phyloP scores from a whole-genome alignment of 1,139 yeast species.

The Scheffersomyces lignicola region DNA sequence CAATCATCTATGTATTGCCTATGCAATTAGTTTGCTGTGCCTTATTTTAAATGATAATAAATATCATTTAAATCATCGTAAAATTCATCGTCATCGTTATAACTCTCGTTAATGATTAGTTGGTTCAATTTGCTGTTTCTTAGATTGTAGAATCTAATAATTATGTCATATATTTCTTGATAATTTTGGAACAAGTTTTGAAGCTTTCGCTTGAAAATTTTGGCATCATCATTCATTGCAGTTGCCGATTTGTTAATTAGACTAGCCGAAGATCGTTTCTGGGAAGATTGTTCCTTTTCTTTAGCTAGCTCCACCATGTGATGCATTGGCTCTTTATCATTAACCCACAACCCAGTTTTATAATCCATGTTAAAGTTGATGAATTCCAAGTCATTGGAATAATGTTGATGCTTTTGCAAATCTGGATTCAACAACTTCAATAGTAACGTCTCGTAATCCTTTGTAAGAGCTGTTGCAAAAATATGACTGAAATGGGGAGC shows the following conservation, averaged over 20 bases:
- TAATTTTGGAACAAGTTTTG: not conserved
- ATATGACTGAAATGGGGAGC: not conserved
- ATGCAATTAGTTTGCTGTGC: too few relatives aligned
- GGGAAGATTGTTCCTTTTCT: not conserved
- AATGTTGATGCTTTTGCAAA: too few relatives aligned
- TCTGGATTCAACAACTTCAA: too few relatives aligned
- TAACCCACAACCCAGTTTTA: constrained; percentile 1
- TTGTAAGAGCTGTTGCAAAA: not conserved
- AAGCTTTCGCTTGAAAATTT: not conserved
- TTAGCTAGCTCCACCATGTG: not conserved
- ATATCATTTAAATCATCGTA: constrained; percentile 1
- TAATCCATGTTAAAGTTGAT: not conserved
- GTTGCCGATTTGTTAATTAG: not conserved
- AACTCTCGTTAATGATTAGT: not conserved
- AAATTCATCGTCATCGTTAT: constrained; percentile 1
- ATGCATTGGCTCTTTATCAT: not conserved
- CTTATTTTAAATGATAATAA: not conserved
- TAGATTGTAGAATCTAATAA: not conserved
- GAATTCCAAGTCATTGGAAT: not conserved
- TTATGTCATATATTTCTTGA: not conserved
- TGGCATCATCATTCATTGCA: not conserved
- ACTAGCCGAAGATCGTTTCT: too few relatives aligned
- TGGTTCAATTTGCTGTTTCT: not conserved
- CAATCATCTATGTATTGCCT: too few relatives aligned
- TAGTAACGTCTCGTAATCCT: constrained; percentile 1